phyloP scores from a whole-genome alignment of 2,329 filamentous ascomycete genomes.

The Colletotrichum lentis region DNA sequence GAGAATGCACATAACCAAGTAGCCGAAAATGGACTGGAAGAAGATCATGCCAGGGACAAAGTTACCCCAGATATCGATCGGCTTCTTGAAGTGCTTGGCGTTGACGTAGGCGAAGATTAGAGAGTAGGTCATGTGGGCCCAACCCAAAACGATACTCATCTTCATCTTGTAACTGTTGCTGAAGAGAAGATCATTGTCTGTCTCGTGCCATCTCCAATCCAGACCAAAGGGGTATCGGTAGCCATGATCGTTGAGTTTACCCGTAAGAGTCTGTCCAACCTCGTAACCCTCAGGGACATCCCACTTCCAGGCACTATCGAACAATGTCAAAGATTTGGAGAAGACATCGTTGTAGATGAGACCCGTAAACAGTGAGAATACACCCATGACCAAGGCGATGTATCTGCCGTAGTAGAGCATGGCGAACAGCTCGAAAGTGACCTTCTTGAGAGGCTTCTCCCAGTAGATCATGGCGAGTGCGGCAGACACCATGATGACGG shows the following conservation, averaged over 20 bases:
- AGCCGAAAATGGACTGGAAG: slow-evolving; percentile 98
- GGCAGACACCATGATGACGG: slow-evolving; percentile 84
- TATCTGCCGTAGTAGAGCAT: slow-evolving; percentile 99
- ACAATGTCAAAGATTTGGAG: slow-evolving; percentile 89
- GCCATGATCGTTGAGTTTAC: slow-evolving; percentile 69
- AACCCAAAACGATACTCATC: slow-evolving; percentile 96
- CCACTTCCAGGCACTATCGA: slow-evolving; percentile 90
- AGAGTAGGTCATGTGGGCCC: slow-evolving; percentile 99
- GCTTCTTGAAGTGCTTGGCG: slow-evolving; percentile 91
- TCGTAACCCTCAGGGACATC: slow-evolving; percentile 71
- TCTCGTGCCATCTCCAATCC: slow-evolving; percentile 95
- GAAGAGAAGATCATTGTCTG: slow-evolving; percentile 94
- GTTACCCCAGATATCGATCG: slow-evolving; percentile 96
- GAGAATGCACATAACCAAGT: slow-evolving; percentile 90
- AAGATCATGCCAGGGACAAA: slow-evolving; percentile 99
- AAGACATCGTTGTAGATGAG: slow-evolving; percentile 98
- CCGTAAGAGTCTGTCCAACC: slow-evolving; percentile 69
- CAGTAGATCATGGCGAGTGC: slow-evolving; percentile 95
- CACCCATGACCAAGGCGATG: slow-evolving; percentile 97
- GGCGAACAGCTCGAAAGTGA: slow-evolving; percentile 89
- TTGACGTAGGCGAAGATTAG: slow-evolving; percentile 93
- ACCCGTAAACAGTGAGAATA: slow-evolving; percentile 97
- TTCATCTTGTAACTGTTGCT: slow-evolving; percentile 99
- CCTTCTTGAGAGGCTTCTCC: slow-evolving; percentile 92
- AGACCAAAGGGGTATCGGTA: slow-evolving; percentile 96